These are phyloP conservation scores for Simplicillium aogashimaense DNA, from an alignment of 2,329 filamentous ascomycete genomes.

Conservation along the genomic window DNA sequence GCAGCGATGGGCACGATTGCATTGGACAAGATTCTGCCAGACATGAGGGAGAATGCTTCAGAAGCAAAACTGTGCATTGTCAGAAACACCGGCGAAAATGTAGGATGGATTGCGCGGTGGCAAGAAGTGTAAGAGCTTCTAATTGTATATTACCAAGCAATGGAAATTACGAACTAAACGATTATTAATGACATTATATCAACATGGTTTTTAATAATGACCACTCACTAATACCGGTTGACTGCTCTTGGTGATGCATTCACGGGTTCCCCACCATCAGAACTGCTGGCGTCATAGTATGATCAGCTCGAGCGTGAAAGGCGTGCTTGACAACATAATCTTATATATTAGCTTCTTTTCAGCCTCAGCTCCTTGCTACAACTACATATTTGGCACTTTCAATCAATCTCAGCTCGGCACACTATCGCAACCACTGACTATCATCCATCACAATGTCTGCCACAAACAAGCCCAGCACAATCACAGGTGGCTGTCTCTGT, in stretches of 20 bases:
- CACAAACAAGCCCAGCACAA: constrained; percentile 18
- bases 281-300: not conserved
- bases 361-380: too few species aligned
- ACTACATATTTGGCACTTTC: too few species aligned
- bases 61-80: constrained; percentile 63
- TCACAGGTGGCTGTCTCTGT: constrained; percentile 44
- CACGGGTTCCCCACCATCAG: not conserved
- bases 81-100: constrained; percentile 65
- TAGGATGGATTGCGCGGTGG: constrained; percentile 76
- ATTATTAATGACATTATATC: too few species aligned
- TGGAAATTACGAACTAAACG: too few species aligned
- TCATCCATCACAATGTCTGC: constrained; percentile 9
- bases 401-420: too few species aligned
- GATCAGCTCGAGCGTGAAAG: constrained; percentile 11
- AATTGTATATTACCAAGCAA: not conserved
- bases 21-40: constrained; percentile 42
- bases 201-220: too few species aligned
- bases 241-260: constrained; percentile 1
- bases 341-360: not conserved
- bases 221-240: too few species aligned
- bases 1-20: constrained; percentile 66
- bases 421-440: too few species aligned
- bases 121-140: constrained; percentile 42
- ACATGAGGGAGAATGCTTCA: constrained; percentile 18
- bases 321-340: constrained; percentile 16